Conservation (phyloP, 1,284 basidiomycete genomes). For the Porogramme epimiltina region DNA sequence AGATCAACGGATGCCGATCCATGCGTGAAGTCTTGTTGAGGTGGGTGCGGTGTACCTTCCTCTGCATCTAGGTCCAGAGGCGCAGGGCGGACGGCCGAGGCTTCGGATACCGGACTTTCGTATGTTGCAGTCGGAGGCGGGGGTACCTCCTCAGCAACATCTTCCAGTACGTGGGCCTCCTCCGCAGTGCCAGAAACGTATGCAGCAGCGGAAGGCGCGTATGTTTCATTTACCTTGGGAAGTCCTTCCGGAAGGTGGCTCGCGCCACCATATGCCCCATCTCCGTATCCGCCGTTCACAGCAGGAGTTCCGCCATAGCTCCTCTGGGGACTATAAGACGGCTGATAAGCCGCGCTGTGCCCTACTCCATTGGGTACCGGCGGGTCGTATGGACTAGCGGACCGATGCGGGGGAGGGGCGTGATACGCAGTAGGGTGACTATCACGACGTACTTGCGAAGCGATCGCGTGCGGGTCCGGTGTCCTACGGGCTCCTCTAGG, state of each 20-base stretch:
- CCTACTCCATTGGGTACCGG: conserved; percentile 6
- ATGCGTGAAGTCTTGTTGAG: not conserved
- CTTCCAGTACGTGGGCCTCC: not conserved
- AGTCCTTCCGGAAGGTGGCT: conserved; percentile 1
- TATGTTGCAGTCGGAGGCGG: too few relatives aligned
- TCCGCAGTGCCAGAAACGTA: not conserved
- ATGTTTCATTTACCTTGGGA: conserved; percentile 7
- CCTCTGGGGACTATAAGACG: not conserved
- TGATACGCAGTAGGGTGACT: not conserved
- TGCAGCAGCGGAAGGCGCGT: not conserved
- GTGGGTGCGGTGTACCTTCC: not conserved
- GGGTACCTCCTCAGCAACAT: not conserved
- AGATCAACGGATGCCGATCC: not conserved
- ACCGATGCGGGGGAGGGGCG: not conserved
- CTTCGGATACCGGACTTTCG: too few relatives aligned
- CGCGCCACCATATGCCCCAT: not conserved
- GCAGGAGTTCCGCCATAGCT: not conserved
- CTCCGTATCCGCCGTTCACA: not conserved
- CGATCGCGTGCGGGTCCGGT: conserved; percentile 8
- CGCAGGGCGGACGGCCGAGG: too few relatives aligned
- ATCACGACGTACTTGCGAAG: conserved; percentile 7
- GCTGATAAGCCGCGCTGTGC: conserved; percentile 2
- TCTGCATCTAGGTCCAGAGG: not conserved
- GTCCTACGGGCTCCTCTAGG: conserved; percentile 9
- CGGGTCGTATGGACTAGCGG: conserved; percentile 2